A percentile compares a stretch with the other conserved stretches of the same genome.
Conservation (phyloP, 2,329 filamentous ascomycete genomes). For the Penicillium sp. region DNA sequence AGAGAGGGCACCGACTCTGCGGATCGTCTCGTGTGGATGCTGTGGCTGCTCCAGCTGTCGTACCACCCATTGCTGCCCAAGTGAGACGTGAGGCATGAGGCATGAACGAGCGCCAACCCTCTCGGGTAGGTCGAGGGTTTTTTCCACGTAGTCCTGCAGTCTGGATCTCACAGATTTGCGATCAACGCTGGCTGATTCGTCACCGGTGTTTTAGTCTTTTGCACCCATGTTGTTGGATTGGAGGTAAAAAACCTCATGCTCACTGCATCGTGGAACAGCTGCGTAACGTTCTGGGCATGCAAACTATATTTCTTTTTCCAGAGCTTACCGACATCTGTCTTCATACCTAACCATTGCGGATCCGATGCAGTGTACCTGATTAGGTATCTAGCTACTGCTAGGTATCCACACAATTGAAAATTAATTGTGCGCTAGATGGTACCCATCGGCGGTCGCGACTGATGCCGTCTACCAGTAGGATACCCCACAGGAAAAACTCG, state of each 20-base stretch:
- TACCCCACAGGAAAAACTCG: not conserved
- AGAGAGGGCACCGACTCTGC: not conserved
- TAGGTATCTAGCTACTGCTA: not conserved
- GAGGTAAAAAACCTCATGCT: not conserved
- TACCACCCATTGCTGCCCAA: conserved; percentile 17
- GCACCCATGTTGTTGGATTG: not conserved
- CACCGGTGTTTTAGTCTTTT: not conserved
- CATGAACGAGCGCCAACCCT: conserved; percentile 8
- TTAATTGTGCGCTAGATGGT: not conserved
- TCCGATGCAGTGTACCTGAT: not conserved
- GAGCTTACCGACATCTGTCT: not conserved
- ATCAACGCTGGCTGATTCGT: not conserved
- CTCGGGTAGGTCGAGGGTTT: conserved; percentile 1
- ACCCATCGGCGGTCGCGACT: not conserved
- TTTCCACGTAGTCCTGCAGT: not conserved
- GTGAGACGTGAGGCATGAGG: conserved; percentile 12
- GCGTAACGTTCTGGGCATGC: not conserved
- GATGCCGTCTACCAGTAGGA: not conserved
- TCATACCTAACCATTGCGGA: not conserved
- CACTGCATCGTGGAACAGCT: not conserved
- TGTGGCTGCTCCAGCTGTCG: conserved; percentile 2
- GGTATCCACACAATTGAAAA: not conserved
- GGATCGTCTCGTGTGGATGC: conserved; percentile 13
- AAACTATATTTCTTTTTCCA: not conserved
- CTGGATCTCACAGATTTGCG: not conserved